Base-by-base conservation (phyloP, 331 rosid species). In the Telfairia occidentalis region DNA sequence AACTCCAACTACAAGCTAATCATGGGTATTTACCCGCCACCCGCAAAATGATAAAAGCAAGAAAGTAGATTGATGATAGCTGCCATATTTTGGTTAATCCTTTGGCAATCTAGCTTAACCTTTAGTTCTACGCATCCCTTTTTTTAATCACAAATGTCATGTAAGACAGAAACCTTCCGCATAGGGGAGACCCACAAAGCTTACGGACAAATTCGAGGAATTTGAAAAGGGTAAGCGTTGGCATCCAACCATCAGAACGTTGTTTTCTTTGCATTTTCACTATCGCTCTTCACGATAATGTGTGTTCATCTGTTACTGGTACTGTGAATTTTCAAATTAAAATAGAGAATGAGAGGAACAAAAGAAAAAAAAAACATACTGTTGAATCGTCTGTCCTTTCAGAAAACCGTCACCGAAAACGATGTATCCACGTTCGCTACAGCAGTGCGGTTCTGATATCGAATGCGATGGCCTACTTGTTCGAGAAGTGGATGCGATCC, bases 101-200 rank as follows among this genome's bases (percentile, higher is more conserved):
- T 59, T 75, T 72, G 8, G 58, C 42, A 57, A 65, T 78, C 81
- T 64, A 78, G 79, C 79, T 82, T 70, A 70, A 63, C 77, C 90
- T 86, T 87, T 53, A 80, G 63, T 83, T 70, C 85, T 43, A 81
- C 85, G 84, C 82, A 79, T 83, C 80, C 76, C 49, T 30, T 15
- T 70, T 6, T 28, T 28, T 40, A 78, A 28, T 72, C 76, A 73
- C 82, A 81, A 71, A 85, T 72, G 73, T 66, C 26, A 58, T 69
- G 72, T 73, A 81, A 83, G 85, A 66, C 73, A 74, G 81, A 81
- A 84, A 75, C 73, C 79, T 75, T 79, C 81, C 70, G 65, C 40
- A 6, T 34, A 53, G 80, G 79, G 85, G 83, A 85, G 54, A 87
- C 87, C 92, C 89, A 84, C 84, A 79, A 83, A 75, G 90, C 96